Base-by-base conservation (phyloP, 2,329 filamentous ascomycete genomes). In the Aspergillus glaucus region DNA sequence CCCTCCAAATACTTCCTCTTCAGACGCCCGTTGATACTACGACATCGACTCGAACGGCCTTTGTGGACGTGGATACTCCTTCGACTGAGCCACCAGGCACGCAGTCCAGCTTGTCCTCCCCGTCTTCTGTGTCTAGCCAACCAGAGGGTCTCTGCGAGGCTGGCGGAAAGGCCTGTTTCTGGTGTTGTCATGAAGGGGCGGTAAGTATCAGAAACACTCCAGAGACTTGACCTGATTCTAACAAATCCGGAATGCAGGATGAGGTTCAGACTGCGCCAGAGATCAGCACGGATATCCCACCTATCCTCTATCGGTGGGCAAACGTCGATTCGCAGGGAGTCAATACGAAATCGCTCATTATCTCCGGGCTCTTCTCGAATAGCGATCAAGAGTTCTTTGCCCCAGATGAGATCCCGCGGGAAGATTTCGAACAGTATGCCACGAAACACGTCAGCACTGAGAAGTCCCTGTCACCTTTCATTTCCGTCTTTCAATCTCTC, bases 231-330 rank as follows among this genome's bases (percentile, higher is more conserved):
- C 6, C n/a, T n/a, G n/a, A 7, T 15, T 37, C 9, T 37, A n/a
- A 37, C 14, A 17, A 10, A 37, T 17, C 8, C 8, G 34, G 26
- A 17, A 17, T 10, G 17, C 34, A 37, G 34, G 34, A 37, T 37
- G 34, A 37, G 47, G 21, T 30, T 6, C 22, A 40, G 26, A 37
- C n/a, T 15, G 17, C 36, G 28, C 28, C 24, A 22, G 45, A 43
- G 9, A 36, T 17, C 17, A 51, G 46, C 15, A 19, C 21, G 14
- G 15, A 55, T 19, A 22, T 62, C 3, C 66, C 67, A 8, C 53
- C 50, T 0, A n/a, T 71, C 1, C 34, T 69, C 1, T 71, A 65
- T 43, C 53, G 69, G 10, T 70, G 62, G 54, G 65, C 56, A 1
- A 66, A 68, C 22, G 19, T 49, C 1, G 52, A 64, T 1, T 66